Conservation (phyloP, 257 asterid species). For the Forsythia viridissima region DNA sequence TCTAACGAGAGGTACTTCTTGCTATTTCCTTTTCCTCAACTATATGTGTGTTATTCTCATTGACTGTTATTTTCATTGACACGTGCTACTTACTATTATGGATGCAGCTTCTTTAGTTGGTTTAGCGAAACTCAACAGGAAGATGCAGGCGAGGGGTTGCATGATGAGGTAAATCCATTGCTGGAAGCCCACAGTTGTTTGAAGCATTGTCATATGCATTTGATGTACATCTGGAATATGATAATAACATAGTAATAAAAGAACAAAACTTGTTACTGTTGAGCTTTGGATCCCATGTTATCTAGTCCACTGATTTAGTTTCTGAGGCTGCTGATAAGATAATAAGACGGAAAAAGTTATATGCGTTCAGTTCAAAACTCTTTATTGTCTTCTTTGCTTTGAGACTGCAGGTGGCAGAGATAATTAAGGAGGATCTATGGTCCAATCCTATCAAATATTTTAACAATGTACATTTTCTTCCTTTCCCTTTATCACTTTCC, state of each 20-base stretch:
- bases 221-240: neutral
- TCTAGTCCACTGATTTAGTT: neutral
- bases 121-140: conserved; percentile 46
- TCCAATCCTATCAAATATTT: conserved; percentile 52
- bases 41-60: conserved; percentile 10
- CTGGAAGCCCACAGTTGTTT: conserved; percentile 2
- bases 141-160: conserved; percentile 33
- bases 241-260: neutral
- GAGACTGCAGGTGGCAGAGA: conserved; percentile 55
- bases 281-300: neutral
- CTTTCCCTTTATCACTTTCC: neutral
- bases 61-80: conserved; percentile 17
- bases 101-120: conserved; percentile 67
- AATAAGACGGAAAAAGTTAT: neutral
- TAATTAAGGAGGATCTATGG: conserved; percentile 63
- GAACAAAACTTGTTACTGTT: neutral
- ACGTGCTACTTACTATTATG: conserved; percentile 8
- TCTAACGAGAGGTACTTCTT: conserved; percentile 43
- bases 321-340: too few relatives aligned
- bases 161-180: conserved; percentile 47
- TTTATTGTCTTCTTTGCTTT: neutral
- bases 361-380: neutral
- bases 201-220: neutral
- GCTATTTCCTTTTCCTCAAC: conserved; percentile 7
- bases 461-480: conserved; percentile 30